phyloP scores from a whole-genome alignment of 2,329 filamentous ascomycete genomes.

The Aspergillus puulaauensis region DNA sequence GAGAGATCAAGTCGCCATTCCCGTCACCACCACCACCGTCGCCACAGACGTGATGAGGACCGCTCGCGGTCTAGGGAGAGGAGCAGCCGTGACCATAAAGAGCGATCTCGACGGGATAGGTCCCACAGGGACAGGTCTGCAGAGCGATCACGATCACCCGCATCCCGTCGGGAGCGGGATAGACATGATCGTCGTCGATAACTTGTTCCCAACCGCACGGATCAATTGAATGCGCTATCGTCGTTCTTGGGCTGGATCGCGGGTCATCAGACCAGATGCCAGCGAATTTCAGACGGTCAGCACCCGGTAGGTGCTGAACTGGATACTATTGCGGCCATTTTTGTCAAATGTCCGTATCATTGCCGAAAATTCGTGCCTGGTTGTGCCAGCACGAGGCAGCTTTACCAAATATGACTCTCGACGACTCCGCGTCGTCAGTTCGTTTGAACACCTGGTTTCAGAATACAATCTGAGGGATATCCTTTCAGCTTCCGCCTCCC shows the following conservation, averaged over 20 bases:
- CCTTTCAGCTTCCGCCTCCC: constrained; percentile 35
- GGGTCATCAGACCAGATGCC: background rate
- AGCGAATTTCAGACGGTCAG: background rate
- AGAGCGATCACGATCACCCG: constrained; percentile 30
- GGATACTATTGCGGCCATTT: background rate
- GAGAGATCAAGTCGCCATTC: constrained; percentile 46
- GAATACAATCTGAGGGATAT: background rate
- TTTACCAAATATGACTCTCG: background rate
- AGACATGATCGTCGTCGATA: constrained; percentile 33
- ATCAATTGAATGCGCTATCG: background rate
- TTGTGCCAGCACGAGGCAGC: no score
- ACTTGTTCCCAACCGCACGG: constrained; percentile 1
- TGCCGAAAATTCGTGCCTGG: background rate
- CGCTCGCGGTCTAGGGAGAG: constrained; percentile 33
- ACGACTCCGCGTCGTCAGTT: background rate
- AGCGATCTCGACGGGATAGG: constrained; percentile 28
- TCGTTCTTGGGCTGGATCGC: background rate
- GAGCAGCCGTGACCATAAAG: constrained; percentile 29
- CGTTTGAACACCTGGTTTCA: background rate
- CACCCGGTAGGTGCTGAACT: background rate
- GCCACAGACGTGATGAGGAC: constrained; percentile 36
- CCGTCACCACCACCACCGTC: constrained; percentile 47
- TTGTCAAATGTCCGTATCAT: background rate
- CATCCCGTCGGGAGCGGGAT: constrained; percentile 27
- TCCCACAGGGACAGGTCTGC: constrained; percentile 27